These are phyloP conservation scores for Sporisorium reilianum DNA, from an alignment of 1,284 basidiomycete genomes.

Conservation along the genomic window DNA sequence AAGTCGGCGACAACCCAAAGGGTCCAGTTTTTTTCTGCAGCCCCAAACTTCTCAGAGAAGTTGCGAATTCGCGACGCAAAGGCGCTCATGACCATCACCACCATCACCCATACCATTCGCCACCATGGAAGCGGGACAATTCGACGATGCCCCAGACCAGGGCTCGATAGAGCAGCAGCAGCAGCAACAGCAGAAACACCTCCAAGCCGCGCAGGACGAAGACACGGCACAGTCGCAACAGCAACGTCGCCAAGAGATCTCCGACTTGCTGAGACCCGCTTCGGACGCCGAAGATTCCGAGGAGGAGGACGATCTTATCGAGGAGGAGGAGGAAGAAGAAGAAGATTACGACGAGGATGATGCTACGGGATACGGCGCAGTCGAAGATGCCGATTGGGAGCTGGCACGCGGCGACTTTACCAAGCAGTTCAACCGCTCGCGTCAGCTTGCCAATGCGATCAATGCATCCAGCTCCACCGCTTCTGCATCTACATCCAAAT, in stretches of 20 bases:
- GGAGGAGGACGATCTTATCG: constrained; percentile 9
- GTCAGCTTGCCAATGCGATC: constrained; percentile 59
- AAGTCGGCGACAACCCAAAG: constrained; percentile 21
- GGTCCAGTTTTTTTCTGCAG: constrained; percentile 24
- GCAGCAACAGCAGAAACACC: constrained; percentile 16
- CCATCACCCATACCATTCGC: neutral
- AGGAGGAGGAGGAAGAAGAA: constrained; percentile 40
- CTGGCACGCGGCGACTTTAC: constrained; percentile 67
- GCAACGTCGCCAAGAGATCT: constrained; percentile 42
- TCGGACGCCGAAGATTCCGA: constrained; percentile 44
- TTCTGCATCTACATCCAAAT: constrained; percentile 15
- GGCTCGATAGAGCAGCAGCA: neutral
- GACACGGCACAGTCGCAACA: constrained; percentile 27
- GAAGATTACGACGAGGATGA: constrained; percentile 48
- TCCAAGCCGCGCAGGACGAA: constrained; percentile 27
- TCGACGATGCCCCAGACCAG: constrained; percentile 42
- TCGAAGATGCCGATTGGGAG: constrained; percentile 69
- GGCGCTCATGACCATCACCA: neutral
- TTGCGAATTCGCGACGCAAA: neutral
- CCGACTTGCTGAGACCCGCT: constrained; percentile 30
- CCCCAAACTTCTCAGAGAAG: constrained; percentile 15
- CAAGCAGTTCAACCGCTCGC: constrained; percentile 67
- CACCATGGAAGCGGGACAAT: constrained; percentile 44
- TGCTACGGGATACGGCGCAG: constrained; percentile 43
- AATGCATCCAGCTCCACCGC: constrained; percentile 10